Conservation (phyloP, 345 rosid species). For the Populus euphratica region DNA sequence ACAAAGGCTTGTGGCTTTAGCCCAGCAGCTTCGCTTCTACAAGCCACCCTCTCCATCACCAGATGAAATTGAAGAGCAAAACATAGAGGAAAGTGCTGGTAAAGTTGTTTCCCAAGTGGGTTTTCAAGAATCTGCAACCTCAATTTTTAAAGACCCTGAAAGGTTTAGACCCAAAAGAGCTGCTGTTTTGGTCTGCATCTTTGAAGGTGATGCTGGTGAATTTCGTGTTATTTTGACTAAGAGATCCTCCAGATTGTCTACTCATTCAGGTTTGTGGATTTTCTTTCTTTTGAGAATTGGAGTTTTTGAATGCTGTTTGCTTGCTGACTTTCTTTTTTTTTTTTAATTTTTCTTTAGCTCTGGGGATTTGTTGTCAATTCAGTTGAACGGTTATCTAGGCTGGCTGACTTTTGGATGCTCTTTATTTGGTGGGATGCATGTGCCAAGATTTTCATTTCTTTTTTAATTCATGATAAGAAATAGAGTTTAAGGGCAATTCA, state of each 20-base stretch:
- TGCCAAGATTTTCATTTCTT: background rate
- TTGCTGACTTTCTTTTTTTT: background rate
- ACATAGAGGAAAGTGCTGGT: constrained; percentile 46
- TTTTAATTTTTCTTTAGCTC: background rate
- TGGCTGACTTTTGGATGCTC: background rate
- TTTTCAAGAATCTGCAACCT: constrained; percentile 67
- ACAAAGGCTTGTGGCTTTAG: constrained; percentile 42
- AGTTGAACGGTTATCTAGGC: background rate
- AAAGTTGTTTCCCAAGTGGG: constrained; percentile 82
- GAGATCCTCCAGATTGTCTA: constrained; percentile 69
- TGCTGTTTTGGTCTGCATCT: constrained; percentile 84
- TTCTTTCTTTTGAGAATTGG: background rate
- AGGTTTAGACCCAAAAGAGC: constrained; percentile 76
- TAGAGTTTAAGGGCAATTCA: background rate
- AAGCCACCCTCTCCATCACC: constrained; percentile 40
- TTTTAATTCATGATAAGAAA: background rate
- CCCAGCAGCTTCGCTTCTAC: constrained; percentile 76
- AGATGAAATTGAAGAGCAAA: constrained; percentile 49
- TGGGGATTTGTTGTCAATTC: background rate
- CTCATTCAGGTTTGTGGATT: constrained; percentile 74
- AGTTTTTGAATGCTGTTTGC: background rate
- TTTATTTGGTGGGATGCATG: background rate
- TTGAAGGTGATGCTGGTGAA: constrained; percentile 77
- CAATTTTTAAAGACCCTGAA: constrained; percentile 38
- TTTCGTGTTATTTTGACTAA: constrained; percentile 79